Conservation (phyloP, 176 grass and related monocot genomes). For the Elaeis guineensis region DNA sequence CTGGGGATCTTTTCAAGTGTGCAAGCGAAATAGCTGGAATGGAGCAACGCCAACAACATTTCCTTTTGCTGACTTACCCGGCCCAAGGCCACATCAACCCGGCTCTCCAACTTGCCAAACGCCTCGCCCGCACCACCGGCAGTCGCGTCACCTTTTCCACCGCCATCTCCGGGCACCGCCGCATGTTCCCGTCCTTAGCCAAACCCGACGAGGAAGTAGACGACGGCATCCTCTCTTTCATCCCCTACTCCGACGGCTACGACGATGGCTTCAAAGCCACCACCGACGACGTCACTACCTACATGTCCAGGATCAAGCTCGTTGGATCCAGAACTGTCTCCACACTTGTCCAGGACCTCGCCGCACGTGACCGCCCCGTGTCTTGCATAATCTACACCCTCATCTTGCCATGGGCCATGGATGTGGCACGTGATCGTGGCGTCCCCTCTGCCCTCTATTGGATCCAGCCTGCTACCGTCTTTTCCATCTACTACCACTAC, state of each 20-base stretch:
- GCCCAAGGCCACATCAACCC: no score
- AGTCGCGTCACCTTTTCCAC: conserved; percentile 9
- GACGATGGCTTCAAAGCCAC: conserved; percentile 14
- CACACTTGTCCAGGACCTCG: conserved; percentile 25
- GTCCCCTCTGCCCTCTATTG: conserved; percentile 32
- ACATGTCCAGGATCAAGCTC: neutral
- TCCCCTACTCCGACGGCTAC: conserved; percentile 31
- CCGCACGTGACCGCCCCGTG: conserved; percentile 30
- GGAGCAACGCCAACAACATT: no score
- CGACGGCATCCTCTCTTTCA: conserved; percentile 16
- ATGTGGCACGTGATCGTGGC: conserved; percentile 18
- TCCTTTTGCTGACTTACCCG: no score
- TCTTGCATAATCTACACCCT: conserved; percentile 42
- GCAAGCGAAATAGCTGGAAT: no score
- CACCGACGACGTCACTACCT: neutral
- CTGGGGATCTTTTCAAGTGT: no score
- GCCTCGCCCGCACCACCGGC: neutral
- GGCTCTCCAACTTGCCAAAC: neutral
- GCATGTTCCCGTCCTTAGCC: conserved; percentile 18
- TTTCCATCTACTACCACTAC: conserved; percentile 49
- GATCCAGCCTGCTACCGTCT: conserved; percentile 38
- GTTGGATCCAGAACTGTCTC: neutral
- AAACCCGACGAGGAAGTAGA: conserved; percentile 4
- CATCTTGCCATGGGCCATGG: conserved; percentile 26
- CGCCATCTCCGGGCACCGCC: conserved; percentile 17